Conservation (phyloP, 306 rosid species). For the Ormosia semicastrata region DNA sequence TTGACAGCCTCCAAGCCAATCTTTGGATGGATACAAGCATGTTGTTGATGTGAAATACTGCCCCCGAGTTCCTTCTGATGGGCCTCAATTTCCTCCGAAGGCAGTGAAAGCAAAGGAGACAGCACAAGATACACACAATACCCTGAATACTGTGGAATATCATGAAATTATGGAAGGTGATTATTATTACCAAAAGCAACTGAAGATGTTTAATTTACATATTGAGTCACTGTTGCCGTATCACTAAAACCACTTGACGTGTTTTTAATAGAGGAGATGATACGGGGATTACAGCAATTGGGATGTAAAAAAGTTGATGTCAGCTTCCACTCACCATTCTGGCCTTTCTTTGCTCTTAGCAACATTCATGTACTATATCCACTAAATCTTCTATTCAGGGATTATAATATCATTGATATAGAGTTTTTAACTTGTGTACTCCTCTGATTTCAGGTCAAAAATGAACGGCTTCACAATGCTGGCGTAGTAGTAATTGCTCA, state of each 20-base stretch:
- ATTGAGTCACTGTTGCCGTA: not conserved
- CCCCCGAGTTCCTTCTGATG: conserved; percentile 71
- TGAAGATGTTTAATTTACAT: conserved; percentile 5
- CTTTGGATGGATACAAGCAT: conserved; percentile 90
- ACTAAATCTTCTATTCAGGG: not conserved
- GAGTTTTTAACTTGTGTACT: not conserved
- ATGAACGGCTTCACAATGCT: conserved; percentile 86
- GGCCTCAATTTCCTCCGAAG: conserved; percentile 75
- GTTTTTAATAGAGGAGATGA: conserved; percentile 77
- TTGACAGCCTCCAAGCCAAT: conserved; percentile 74
- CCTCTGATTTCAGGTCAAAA: conserved; percentile 74
- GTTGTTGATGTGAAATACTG: conserved; percentile 81
- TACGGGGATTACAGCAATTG: conserved; percentile 76
- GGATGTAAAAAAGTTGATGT: conserved; percentile 94
- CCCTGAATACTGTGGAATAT: conserved; percentile 67
- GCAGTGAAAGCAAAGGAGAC: conserved; percentile 89
- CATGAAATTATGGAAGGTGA: conserved; percentile 92
- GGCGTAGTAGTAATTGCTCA: conserved; percentile 91
- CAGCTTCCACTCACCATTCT: conserved; percentile 83
- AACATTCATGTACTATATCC: conserved; percentile 74
- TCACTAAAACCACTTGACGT: conserved; percentile 13
- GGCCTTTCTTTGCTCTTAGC: conserved; percentile 97
- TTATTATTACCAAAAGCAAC: not conserved
- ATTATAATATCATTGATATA: conserved; percentile 5
- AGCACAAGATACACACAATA: conserved; percentile 65